Base-by-base conservation (phyloP, 2,329 filamentous ascomycete genomes). In the Fusarium dlaminii region DNA sequence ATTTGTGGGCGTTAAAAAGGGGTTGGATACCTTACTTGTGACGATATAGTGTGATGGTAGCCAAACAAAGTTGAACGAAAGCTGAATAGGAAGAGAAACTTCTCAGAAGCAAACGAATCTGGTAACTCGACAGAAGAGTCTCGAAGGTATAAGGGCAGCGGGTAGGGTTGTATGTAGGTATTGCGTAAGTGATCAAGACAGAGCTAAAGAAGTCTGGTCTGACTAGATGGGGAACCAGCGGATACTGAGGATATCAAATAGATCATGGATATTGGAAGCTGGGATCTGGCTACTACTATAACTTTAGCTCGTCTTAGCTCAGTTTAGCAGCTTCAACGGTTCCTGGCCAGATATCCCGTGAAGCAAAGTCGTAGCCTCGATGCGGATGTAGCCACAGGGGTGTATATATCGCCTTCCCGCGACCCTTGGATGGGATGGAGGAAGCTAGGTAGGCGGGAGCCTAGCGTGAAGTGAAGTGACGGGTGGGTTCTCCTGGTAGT, bases 291-390 rank as follows among this genome's bases (percentile, higher is more conserved):
- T 64, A 56, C 43, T 46, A 40, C 62, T 32, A 39, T 66, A 60
- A 48, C 39, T 46, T 68, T 67, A 61, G 43, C 63, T 57, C 29
- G 55, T 24, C 37, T 66, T 51, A 36, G 65, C 63, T 67, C 52
- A 58, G 34, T 55, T 57, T 61, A 61, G 51, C 34, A 48, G 57
- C 56, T 72, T 66, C 56, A 69, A 66, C 72, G 59, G 71, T 74
- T 74, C 70, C 70, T 74, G 56, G 42, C 51, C 36, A 54, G 42
- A 66, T 40, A 51, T 52, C 59, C 51, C 32, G 51, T 69, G 54
- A 39, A 61, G 58, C n/a, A 64, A 70, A 11, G 63, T 56, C 56
- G 37, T 59, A 48, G 39, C 54, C 34, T 58, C 58, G 55, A 68
- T 49, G 54, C n/a, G 29, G 34, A 39, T 49, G 55, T 62, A 45